Evolutionary conservation across 106 monocot species (phyloP).

Genomic region (Dendrobium nobile): DNA sequence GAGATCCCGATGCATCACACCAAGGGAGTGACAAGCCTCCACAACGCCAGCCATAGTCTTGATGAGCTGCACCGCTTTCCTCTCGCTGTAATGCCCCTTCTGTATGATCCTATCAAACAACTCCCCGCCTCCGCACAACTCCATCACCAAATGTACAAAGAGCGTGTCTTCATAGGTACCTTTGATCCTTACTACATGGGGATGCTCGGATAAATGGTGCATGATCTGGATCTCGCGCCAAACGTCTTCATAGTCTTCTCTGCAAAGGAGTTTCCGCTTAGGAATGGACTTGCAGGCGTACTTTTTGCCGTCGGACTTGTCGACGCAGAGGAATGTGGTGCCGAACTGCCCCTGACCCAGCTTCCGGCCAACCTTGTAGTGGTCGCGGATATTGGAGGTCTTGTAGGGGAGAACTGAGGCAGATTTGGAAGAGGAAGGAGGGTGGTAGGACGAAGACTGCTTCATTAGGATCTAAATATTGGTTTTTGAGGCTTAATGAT

Average conservation of each 20-base stretch:
- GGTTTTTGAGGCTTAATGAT: neutral
- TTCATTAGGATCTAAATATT: neutral
- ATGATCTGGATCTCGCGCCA: constrained; percentile 39
- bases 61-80: constrained; percentile 22
- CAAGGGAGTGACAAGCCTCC: too few species aligned
- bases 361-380: constrained; percentile 25
- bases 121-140: constrained; percentile 22
- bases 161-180: constrained; percentile 26
- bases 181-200: constrained; percentile 24
- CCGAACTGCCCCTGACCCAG: constrained; percentile 30
- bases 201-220: constrained; percentile 33
- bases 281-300: constrained; percentile 32
- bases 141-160: constrained; percentile 30
- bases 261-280: constrained; percentile 30
- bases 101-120: constrained; percentile 2
- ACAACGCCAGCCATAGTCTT: constrained; percentile 8
- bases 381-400: constrained; percentile 26
- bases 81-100: constrained; percentile 28
- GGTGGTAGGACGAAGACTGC: neutral
- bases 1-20: neutral
- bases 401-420: constrained; percentile 29
- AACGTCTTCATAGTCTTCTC: constrained; percentile 32
- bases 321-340: constrained; percentile 23
- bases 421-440: constrained; percentile 10
- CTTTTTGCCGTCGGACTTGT: constrained; percentile 19